Percentiles rank a stretch among this genome's conserved stretches.
Conservation (phyloP, 1,284 basidiomycete genomes). For the Pterula multifida region DNA sequence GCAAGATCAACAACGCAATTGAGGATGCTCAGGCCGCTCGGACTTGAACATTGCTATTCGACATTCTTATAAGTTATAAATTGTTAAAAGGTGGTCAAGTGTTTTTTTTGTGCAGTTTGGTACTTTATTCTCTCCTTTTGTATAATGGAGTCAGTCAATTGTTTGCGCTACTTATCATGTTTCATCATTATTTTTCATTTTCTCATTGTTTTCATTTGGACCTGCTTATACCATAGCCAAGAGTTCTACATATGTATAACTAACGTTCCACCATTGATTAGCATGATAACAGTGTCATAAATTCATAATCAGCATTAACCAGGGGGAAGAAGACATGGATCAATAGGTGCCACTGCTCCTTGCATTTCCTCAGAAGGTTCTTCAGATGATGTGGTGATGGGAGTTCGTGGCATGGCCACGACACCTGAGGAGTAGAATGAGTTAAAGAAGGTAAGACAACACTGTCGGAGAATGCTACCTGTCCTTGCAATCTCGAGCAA, state of each 20-base stretch:
- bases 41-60: not conserved
- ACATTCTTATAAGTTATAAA: not conserved
- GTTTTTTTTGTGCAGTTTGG: not conserved
- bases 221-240: not conserved
- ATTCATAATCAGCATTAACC: slow-evolving; percentile 42
- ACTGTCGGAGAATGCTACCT: slow-evolving; percentile 32
- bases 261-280: not conserved
- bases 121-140: not conserved
- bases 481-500: slow-evolving; percentile 89
- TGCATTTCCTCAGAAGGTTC: slow-evolving; percentile 41
- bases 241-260: not conserved
- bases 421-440: slow-evolving; percentile 39
- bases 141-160: not conserved
- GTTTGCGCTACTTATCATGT: not conserved
- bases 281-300: not conserved
- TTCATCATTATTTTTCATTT: not conserved
- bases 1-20: slow-evolving; percentile 32
- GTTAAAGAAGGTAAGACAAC: slow-evolving; percentile 2
- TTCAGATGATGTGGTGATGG: slow-evolving; percentile 57
- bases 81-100: not conserved
- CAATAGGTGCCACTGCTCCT: slow-evolving; percentile 47
- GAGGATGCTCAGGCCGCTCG: slow-evolving; percentile 8
- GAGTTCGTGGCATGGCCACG: slow-evolving; percentile 95
- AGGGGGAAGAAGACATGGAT: slow-evolving; percentile 82
- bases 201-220: not conserved